Evolutionary conservation across 495 filamentous ascomycete genomes (phyloP), one percentile per base, ranked within the genome.

Genomic region (Penicillium herquei): DNA sequence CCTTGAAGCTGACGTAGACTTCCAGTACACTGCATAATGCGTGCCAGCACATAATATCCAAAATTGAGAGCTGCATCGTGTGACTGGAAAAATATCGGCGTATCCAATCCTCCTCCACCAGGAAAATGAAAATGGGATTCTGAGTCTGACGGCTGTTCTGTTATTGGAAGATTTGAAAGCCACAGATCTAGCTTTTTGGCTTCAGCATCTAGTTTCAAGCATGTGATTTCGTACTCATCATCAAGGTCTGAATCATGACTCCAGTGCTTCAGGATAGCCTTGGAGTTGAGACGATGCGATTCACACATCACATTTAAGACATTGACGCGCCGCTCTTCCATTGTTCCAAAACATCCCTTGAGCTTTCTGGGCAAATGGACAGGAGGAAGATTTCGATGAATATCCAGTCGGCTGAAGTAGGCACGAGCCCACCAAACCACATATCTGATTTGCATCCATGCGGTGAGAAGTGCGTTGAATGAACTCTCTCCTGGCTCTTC

Each of bases 281-380:
- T 45, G 9, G 52, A 55, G 48, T 67, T 70, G 6, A 69, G 37
- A 35, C 63, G 56, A 60, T 70, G 63, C 3, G 68, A 68, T 54
- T 68, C 68, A 33, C 68, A 70, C 50, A 70, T 53, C 10, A 69
- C 69, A 34, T 61, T 61, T 8, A 70, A n/a, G 14, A 60, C 56
- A 10, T n/a, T 18, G 21, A 61, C 60, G 6, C 63, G 61, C 33
- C 58, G 52, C 21, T 60, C 61, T 7, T 67, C 54, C 9, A 56
- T 39, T 4, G 61, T 55, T 18, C n/a, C 6, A 26, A 35, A 49
- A 11, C 10, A 39, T 33, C 51, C 54, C n/a, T 33, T 21, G n/a
- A 62, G 51, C 6, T 46, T 17, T 10, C 12, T 43, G 2, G 62
- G 58, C 6, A 64, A 34, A 6, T 17, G 8, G 13, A 62, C 47